Percentiles rank a stretch among this genome's conserved stretches.
Evolutionary conservation across 1,284 basidiomycete species (phyloP).

Genomic region (Ceratobasidium sp.): DNA sequence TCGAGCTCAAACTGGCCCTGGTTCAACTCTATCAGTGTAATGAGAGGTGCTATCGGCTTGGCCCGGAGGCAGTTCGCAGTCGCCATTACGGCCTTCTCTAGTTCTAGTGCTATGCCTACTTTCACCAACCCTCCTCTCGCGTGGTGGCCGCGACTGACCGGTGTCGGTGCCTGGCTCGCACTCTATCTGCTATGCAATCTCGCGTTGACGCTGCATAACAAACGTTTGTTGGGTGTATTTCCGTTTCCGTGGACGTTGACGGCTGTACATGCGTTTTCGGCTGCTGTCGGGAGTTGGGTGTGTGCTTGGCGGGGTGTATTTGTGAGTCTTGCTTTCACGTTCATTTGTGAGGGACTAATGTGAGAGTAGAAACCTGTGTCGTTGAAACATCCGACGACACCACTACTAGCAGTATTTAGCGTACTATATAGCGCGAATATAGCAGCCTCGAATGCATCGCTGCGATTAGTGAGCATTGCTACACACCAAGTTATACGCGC

Average conservation of each 20-base stretch:
- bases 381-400: constrained; percentile 66
- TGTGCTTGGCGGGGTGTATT: constrained; percentile 71
- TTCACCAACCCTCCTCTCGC: too few relatives aligned
- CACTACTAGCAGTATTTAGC: constrained; percentile 79
- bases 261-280: constrained; percentile 85
- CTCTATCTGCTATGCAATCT: constrained; percentile 93
- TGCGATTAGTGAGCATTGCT: constrained; percentile 89
- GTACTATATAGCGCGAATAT: constrained; percentile 92
- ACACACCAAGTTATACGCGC: constrained; percentile 97
- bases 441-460: constrained; percentile 88
- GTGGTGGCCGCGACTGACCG: neutral
- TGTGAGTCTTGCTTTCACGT: constrained; percentile 51
- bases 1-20: too few relatives aligned
- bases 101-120: too few relatives aligned
- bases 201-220: constrained; percentile 91
- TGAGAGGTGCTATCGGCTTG: too few relatives aligned
- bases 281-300: constrained; percentile 79
- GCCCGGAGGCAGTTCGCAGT: too few relatives aligned
- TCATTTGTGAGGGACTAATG: neutral
- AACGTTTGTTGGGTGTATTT: constrained; percentile 85
- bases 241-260: constrained; percentile 94
- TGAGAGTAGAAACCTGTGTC: constrained; percentile 61
- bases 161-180: constrained; percentile 65
- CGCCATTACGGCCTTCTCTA: too few relatives aligned
- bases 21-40: too few relatives aligned